These are phyloP conservation scores for Colletotrichum magnum DNA, from an alignment of 2,329 filamentous ascomycete species.

Conservation along the genomic window DNA sequence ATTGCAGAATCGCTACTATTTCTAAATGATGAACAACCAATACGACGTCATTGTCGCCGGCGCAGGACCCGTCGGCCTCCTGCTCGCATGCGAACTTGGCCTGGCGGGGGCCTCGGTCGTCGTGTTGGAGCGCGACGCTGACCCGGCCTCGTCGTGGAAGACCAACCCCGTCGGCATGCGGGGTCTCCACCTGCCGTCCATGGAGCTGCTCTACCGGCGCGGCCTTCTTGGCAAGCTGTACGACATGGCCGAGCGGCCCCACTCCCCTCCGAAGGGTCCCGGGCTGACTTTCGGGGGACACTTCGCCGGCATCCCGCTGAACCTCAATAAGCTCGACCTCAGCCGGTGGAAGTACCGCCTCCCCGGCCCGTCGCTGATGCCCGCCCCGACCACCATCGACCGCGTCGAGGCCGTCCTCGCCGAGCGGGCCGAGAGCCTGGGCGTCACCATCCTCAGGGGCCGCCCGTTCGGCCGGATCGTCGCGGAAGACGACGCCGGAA, in stretches of 20 bases:
- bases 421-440: constrained; percentile 46
- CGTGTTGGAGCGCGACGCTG: constrained; percentile 58
- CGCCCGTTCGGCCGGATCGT: constrained; percentile 44
- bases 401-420: constrained; percentile 42
- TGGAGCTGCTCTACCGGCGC: constrained; percentile 55
- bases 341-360: constrained; percentile 49
- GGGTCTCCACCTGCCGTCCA: constrained; percentile 51
- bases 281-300: constrained; percentile 51
- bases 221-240: constrained; percentile 51
- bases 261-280: constrained; percentile 32
- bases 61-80: constrained; percentile 53
- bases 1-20: background rate
- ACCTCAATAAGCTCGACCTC: constrained; percentile 47
- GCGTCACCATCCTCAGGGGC: constrained; percentile 48
- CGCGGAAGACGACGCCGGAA: constrained; percentile 42
- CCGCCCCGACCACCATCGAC: constrained; percentile 43
- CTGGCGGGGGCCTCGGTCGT: constrained; percentile 51
- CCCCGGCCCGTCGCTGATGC: constrained; percentile 46
- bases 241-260: constrained; percentile 34
- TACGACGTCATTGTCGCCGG: constrained; percentile 54
- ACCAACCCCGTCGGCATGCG: constrained; percentile 46
- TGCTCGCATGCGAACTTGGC: constrained; percentile 53
- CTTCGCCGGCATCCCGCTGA: constrained; percentile 50
- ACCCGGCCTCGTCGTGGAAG: constrained; percentile 49
- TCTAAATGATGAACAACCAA: constrained; percentile 3